These are phyloP conservation scores for Anthoceros angustus DNA, from an alignment of 225 moss, liverwort and hornwort species.

Conservation along the genomic window DNA sequence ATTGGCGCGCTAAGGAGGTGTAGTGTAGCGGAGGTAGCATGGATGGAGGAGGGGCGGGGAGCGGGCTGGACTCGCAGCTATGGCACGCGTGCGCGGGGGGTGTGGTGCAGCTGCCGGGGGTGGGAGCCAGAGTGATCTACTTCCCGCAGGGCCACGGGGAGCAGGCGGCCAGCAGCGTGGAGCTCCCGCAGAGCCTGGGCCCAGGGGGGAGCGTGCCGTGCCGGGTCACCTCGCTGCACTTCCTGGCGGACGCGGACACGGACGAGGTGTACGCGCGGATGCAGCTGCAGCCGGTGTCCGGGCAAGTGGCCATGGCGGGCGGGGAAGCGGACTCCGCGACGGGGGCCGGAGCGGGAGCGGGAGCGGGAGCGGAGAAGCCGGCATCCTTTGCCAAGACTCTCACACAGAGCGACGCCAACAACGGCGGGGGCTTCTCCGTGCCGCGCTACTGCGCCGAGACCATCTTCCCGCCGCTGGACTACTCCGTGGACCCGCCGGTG, in stretches of 20 bases:
- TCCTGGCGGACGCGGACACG: slow-evolving; percentile 84
- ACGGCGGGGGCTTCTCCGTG: slow-evolving; percentile 88
- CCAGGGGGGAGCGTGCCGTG: slow-evolving; percentile 65
- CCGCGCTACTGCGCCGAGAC: slow-evolving; percentile 65
- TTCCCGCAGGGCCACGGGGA: slow-evolving; percentile 98
- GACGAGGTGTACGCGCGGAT: slow-evolving; percentile 93
- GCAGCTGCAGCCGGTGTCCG: slow-evolving; percentile 63
- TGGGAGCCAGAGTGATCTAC: slow-evolving; percentile 82
- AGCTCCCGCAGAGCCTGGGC: slow-evolving; percentile 55
- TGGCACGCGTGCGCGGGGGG: slow-evolving; percentile 99
- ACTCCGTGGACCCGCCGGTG: not conserved
- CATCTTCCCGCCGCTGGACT: slow-evolving; percentile 49
- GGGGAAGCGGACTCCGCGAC: too few relatives aligned
- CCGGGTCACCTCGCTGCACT: slow-evolving; percentile 63
- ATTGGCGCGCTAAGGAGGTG: too few relatives aligned
- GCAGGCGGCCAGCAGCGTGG: slow-evolving; percentile 90
- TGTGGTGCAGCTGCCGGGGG: slow-evolving; percentile 91
- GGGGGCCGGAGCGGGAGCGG: not conserved
- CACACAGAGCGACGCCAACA: slow-evolving; percentile 66
- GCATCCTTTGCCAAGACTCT: slow-evolving; percentile 45
- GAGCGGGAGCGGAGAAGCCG: not conserved
- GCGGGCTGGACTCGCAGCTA: slow-evolving; percentile 79
- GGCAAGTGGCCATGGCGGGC: slow-evolving; percentile 9
- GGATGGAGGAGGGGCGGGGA: slow-evolving; percentile 28
- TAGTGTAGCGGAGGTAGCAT: slow-evolving; percentile 25